These are phyloP conservation scores for Hyphopichia wangnamkhiaoensis DNA, from an alignment of 1,139 yeast species.

Conservation along the genomic window DNA sequence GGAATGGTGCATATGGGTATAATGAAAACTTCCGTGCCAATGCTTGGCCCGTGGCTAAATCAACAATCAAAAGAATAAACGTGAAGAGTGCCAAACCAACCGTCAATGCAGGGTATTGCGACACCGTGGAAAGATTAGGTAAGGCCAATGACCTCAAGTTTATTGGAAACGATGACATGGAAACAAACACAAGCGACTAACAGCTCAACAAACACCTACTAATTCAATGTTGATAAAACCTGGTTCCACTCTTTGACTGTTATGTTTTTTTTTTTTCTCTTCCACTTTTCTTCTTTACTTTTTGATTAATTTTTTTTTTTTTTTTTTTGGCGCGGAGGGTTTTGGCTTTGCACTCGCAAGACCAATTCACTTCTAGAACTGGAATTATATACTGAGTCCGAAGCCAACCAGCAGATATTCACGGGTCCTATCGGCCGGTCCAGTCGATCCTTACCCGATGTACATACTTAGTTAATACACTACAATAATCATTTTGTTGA, in stretches of 20 bases:
- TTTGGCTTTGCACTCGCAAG: not conserved
- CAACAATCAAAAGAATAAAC: slow-evolving; percentile 34
- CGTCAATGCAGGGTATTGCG: slow-evolving; percentile 60
- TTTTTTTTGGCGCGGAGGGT: not conserved
- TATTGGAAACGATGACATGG: slow-evolving; percentile 11
- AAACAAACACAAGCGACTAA: too few species aligned
- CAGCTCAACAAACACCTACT: too few species aligned
- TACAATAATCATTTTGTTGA: too few species aligned
- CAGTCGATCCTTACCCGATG: too few species aligned
- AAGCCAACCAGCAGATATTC: too few species aligned
- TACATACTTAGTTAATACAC: too few species aligned
- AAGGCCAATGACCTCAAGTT: slow-evolving; percentile 5
- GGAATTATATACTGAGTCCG: too few species aligned
- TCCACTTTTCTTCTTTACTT: not conserved
- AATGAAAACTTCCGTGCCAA: slow-evolving; percentile 34
- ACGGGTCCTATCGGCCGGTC: not conserved
- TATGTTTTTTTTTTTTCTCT: too few species aligned
- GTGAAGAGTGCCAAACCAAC: slow-evolving; percentile 64
- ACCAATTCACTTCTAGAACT: not conserved
- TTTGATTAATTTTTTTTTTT: too few species aligned
- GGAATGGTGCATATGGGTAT: slow-evolving; percentile 57
- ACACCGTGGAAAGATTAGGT: slow-evolving; percentile 10
- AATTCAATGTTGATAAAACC: not conserved
- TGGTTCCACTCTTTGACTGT: not conserved
- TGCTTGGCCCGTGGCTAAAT: slow-evolving; percentile 21